Evolutionary conservation across 805 yeast genomes (phyloP).

Genomic region (Wickerhamiella kurtzmanii): DNA sequence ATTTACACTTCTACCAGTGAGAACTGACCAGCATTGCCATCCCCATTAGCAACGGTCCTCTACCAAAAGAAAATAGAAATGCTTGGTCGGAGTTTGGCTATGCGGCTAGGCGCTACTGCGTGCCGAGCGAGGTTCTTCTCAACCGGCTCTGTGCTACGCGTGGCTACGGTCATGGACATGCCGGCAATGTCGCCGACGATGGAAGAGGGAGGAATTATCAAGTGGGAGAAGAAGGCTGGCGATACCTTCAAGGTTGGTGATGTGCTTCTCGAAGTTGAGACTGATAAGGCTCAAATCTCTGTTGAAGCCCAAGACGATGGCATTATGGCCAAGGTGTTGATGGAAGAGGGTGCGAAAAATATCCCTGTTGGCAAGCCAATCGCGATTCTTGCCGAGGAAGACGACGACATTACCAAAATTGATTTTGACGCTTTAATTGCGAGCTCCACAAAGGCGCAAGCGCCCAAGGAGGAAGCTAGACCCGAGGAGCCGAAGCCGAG

Average conservation of each 20-base stretch:
- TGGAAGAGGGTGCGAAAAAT: slow-evolving; percentile 60
- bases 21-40: too few relatives aligned
- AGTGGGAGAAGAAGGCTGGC: slow-evolving; percentile 74
- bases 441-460: slow-evolving; percentile 5
- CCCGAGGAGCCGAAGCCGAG: slow-evolving; percentile 8
- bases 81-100: background rate
- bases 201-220: slow-evolving; percentile 87
- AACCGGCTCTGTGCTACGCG: background rate
- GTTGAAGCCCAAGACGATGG: slow-evolving; percentile 96
- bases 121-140: background rate
- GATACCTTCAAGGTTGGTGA: slow-evolving; percentile 73
- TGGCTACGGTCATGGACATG: slow-evolving; percentile 41
- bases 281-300: slow-evolving; percentile 96
- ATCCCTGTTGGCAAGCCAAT: slow-evolving; percentile 80
- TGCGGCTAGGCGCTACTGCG: background rate
- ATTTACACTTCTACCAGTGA: too few relatives aligned
- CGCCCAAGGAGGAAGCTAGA: slow-evolving; percentile 7
- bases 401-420: slow-evolving; percentile 59
- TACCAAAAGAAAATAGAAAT: too few relatives aligned
- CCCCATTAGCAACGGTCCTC: too few relatives aligned
- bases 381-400: slow-evolving; percentile 78
- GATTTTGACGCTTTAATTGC: slow-evolving; percentile 38
- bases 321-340: slow-evolving; percentile 58
- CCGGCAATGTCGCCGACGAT: slow-evolving; percentile 99
- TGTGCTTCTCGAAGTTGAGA: slow-evolving; percentile 92